Base-by-base conservation (phyloP, 768 basidiomycete species). In the Grammothele lineata region DNA sequence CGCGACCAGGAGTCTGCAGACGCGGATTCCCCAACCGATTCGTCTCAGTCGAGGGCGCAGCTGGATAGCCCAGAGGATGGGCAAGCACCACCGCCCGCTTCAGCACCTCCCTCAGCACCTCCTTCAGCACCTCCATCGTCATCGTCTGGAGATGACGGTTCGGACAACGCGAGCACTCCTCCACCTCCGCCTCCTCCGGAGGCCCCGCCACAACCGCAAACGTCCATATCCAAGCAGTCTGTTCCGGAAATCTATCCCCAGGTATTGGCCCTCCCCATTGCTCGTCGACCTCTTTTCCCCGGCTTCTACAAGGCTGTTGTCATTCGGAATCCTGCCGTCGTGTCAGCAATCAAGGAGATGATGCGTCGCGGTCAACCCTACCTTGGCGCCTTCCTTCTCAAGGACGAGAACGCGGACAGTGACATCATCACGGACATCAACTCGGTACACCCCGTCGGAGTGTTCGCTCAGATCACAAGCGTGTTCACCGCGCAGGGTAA, bases 241-340 rank as follows among this genome's bases (percentile, higher is more conserved):
- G 84, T 96, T 4, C 93, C 94, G 1, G 91, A 92, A 64, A 61
- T 80, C 48, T 97, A 97, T 66, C 94, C 95, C 1, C 91, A 95
- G 62, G 85, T 97, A 35, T 78, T 98, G 22, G 95, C 94, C 2
- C 79, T 98, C 0, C 95, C 95, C 3, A 97, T 98, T 50, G 92
- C 92, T 25, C 84, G 93, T 35, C 79, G 95, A 15, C 95, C 95
- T 1, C 83, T 97, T 37, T 97, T 97, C 70, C 95, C 95, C 4
- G 92, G 93, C 24, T 96, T 97, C 67, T 97, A 97, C 77, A 96
- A 97, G 65, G 95, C 94, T 2, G 94, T 98, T 40, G 92, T 97
- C 47, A 78, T 99, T 42, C 80, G 85, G 18, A 89, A 97, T 55
- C 91, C 92, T 0, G 77, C 81, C 0, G 95, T 99, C 25, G 92